Evolutionary conservation across 371 early-diverging fungal genomes (phyloP).

Genomic region (Rhizomucor pusillus): DNA sequence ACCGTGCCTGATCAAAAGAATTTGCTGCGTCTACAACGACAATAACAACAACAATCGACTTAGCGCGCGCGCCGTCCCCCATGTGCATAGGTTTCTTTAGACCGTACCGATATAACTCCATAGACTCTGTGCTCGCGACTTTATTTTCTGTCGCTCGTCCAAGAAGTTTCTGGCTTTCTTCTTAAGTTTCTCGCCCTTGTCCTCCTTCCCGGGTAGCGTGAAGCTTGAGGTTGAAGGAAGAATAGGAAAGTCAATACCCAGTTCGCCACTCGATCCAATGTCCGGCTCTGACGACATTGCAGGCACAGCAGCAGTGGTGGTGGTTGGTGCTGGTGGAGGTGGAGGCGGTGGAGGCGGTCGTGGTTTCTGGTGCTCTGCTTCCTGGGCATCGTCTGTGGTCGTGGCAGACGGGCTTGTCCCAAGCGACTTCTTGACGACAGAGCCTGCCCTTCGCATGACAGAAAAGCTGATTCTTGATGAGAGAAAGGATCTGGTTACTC

Average conservation of each 20-base stretch:
- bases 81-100: too few relatives aligned
- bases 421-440: conserved; percentile 31
- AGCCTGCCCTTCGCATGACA: conserved; percentile 31
- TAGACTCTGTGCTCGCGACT: conserved; percentile 67
- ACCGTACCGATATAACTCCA: conserved; percentile 67
- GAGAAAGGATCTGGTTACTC: not conserved
- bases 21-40: conserved; percentile 60
- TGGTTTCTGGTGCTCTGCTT: conserved; percentile 9
- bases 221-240: conserved; percentile 42
- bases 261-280: conserved; percentile 3
- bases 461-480: not conserved
- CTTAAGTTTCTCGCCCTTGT: conserved; percentile 53
- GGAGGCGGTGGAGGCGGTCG: conserved; percentile 16
- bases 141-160: conserved; percentile 75
- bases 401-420: conserved; percentile 15
- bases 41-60: not conserved
- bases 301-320: conserved; percentile 55
- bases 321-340: not conserved
- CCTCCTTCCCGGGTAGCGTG: conserved; percentile 40
- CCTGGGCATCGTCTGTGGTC: conserved; percentile 1
- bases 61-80: not conserved
- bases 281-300: conserved; percentile 5
- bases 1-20: conserved; percentile 73
- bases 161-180: conserved; percentile 77
- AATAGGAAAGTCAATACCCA: conserved; percentile 26